These are phyloP conservation scores for Yamadazyma paraphyllophila DNA, from an alignment of 805 yeast species.

Conservation along the genomic window DNA sequence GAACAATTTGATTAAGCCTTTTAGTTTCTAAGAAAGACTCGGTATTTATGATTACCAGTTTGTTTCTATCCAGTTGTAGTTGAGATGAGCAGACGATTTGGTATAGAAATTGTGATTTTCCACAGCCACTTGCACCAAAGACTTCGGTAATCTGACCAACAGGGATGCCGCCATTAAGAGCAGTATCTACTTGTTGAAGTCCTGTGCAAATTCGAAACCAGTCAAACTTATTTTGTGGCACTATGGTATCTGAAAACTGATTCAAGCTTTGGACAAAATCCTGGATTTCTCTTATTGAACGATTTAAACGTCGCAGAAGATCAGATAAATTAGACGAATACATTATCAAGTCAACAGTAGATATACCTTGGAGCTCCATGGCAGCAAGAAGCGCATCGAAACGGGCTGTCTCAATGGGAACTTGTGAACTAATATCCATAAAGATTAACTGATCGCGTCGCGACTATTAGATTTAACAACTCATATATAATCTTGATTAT, in stretches of 20 bases:
- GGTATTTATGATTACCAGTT: constrained; percentile 68
- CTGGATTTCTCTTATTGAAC: constrained; percentile 28
- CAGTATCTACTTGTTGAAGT: constrained; percentile 21
- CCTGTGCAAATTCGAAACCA: constrained; percentile 22
- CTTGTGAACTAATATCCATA: constrained; percentile 7
- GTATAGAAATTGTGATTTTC: constrained; percentile 78
- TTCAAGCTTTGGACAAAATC: constrained; percentile 9
- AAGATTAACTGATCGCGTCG: constrained; percentile 3
- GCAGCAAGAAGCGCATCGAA: constrained; percentile 17
- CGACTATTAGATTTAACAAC: background rate
- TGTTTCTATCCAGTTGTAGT: constrained; percentile 9
- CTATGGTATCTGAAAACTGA: background rate
- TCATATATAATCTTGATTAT: background rate
- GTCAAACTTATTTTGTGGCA: constrained; percentile 11
- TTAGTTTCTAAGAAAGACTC: constrained; percentile 71
- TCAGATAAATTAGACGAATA: constrained; percentile 14
- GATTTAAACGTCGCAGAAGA: constrained; percentile 21
- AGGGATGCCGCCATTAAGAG: constrained; percentile 31
- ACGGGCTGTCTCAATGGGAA: constrained; percentile 1
- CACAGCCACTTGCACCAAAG: constrained; percentile 81
- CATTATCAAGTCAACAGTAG: constrained; percentile 25
- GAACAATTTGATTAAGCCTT: constrained; percentile 42
- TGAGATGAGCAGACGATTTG: constrained; percentile 65
- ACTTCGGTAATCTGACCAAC: constrained; percentile 56
- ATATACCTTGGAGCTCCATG: constrained; percentile 23